A percentile compares a stretch with the other conserved stretches of the same genome.
These are phyloP conservation scores for Babesia divergens DNA, from an alignment of 169 alveolate genomes.

Conservation along the genomic window DNA sequence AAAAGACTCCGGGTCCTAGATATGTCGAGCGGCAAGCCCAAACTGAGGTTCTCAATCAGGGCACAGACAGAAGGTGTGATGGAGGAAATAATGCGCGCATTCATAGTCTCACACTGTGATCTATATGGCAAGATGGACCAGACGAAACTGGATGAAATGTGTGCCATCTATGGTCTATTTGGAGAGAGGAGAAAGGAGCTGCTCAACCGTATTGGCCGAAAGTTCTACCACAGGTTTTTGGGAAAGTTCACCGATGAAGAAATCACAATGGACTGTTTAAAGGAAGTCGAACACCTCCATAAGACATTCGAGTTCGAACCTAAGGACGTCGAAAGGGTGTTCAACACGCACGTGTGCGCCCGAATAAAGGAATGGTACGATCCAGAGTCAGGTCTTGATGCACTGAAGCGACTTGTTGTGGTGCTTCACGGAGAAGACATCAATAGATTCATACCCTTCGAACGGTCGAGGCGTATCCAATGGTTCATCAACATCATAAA, in stretches of 20 bases:
- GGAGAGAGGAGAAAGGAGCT: slow-evolving; percentile 11
- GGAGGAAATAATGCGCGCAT: slow-evolving; percentile 23
- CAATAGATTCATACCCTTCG: slow-evolving; percentile 28
- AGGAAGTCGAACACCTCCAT: slow-evolving; percentile 43
- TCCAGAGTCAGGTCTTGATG: slow-evolving; percentile 40
- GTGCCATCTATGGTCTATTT: slow-evolving; percentile 19
- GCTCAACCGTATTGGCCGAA: slow-evolving; percentile 32
- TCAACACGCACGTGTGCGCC: slow-evolving; percentile 8
- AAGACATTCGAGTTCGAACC: slow-evolving; percentile 20
- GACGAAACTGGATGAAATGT: slow-evolving; percentile 28
- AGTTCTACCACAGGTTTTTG: slow-evolving; percentile 43
- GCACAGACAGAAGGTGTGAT: not conserved
- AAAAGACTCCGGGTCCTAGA: slow-evolving; percentile 1
- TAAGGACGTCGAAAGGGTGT: slow-evolving; percentile 10
- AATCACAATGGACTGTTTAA: slow-evolving; percentile 22
- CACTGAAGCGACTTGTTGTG: not conserved
- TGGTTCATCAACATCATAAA: slow-evolving; percentile 49
- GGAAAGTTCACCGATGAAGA: slow-evolving; percentile 15
- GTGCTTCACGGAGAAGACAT: slow-evolving; percentile 8
- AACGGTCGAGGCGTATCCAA: slow-evolving; percentile 21
- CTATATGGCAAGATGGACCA: slow-evolving; percentile 22
- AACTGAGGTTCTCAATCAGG: slow-evolving; percentile 3
- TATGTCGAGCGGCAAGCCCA: not conserved
- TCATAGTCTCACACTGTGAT: slow-evolving; percentile 28
- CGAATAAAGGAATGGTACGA: slow-evolving; percentile 28